phyloP scores from a whole-genome alignment of 2,329 filamentous ascomycete species.

The Trichoderma citrinoviride region DNA sequence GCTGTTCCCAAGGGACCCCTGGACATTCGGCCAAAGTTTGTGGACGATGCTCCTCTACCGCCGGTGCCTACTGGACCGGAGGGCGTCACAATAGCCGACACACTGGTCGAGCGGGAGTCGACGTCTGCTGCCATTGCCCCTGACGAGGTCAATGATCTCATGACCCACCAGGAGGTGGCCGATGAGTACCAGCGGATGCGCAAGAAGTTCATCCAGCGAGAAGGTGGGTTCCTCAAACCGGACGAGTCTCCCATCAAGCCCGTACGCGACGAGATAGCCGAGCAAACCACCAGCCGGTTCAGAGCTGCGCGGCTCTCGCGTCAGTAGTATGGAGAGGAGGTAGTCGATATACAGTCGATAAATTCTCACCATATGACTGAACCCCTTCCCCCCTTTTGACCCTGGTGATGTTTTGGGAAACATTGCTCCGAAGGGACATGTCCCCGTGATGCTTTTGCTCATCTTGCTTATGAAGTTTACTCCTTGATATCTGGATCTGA shows the following conservation, averaged over 20 bases:
- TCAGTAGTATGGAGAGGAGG: constrained; percentile 39
- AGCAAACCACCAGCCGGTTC: constrained; percentile 67
- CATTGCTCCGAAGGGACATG: not conserved
- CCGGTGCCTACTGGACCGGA: constrained; percentile 49
- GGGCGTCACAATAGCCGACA: constrained; percentile 57
- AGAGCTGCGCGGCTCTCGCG: constrained; percentile 65
- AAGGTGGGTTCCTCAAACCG: constrained; percentile 77
- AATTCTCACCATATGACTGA: constrained; percentile 26
- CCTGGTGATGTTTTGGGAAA: constrained; percentile 21
- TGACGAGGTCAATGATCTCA: constrained; percentile 65
- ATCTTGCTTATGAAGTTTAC: not conserved
- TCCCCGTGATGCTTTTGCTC: not conserved
- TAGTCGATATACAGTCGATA: constrained; percentile 34
- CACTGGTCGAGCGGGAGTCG: constrained; percentile 54
- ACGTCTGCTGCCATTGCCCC: constrained; percentile 38
- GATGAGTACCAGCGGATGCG: constrained; percentile 80
- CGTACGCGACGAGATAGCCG: constrained; percentile 64
- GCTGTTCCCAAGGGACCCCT: constrained; percentile 42
- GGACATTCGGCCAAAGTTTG: constrained; percentile 42
- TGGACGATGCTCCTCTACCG: constrained; percentile 38
- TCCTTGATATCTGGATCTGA: constrained; percentile 24
- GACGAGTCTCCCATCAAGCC: constrained; percentile 66
- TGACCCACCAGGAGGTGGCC: constrained; percentile 74
- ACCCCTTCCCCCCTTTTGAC: constrained; percentile 26
- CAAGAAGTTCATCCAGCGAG: constrained; percentile 76